phyloP scores from a whole-genome alignment of 768 basidiomycete species.

The Boletus subcaerulescens region DNA sequence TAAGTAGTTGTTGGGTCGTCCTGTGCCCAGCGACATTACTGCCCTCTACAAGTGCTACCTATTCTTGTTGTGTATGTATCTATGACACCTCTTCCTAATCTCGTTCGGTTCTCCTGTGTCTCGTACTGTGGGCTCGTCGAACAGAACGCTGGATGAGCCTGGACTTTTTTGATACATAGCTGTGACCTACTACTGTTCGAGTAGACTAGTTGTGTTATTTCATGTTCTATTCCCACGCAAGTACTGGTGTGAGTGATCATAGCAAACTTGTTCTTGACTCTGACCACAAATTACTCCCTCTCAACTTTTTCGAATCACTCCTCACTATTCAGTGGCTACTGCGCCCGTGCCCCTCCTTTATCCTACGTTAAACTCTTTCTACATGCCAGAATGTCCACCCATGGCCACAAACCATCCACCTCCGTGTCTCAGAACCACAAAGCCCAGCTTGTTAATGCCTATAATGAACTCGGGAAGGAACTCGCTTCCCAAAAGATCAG shows the following conservation, averaged over 20 bases:
- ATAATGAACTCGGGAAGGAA: conserved; percentile 96
- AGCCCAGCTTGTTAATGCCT: conserved; percentile 89
- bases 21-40: background rate
- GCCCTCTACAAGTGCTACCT: conserved; percentile 14
- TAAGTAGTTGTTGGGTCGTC: conserved; percentile 31
- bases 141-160: conserved; percentile 13
- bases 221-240: conserved; percentile 21
- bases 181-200: conserved; percentile 7
- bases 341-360: conserved; percentile 38
- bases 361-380: conserved; percentile 28
- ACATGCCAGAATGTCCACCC: conserved; percentile 44
- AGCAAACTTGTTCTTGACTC: conserved; percentile 13
- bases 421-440: conserved; percentile 74
- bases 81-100: conserved; percentile 38
- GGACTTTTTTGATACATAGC: conserved; percentile 26
- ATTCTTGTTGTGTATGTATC: conserved; percentile 41
- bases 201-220: conserved; percentile 24
- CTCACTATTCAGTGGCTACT: conserved; percentile 27
- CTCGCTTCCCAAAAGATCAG: conserved; percentile 86
- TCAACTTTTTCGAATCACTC: conserved; percentile 17
- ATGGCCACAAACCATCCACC: conserved; percentile 57
- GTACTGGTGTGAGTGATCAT: background rate
- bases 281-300: conserved; percentile 4
- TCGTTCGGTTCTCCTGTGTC: conserved; percentile 21
- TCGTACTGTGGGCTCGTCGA: conserved; percentile 11